Base-by-base conservation (phyloP, 2,329 filamentous ascomycete species). In the Hypoxylon sp. region DNA sequence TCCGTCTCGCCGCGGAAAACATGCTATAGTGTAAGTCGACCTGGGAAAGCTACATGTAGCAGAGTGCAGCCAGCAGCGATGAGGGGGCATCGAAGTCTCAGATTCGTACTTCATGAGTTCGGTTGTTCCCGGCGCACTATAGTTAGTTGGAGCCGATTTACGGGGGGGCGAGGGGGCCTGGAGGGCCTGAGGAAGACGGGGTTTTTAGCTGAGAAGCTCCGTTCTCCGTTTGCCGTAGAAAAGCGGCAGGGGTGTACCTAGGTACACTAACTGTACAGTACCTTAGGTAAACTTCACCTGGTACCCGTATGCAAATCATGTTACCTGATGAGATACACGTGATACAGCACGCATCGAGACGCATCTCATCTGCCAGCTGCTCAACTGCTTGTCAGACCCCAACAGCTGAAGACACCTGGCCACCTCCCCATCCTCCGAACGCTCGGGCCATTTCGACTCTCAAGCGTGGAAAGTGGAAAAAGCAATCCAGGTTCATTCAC, bases 1-100 rank as follows among this genome's bases (percentile, higher is more conserved):
- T 67, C 51, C 67, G 58, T 58, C 62, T 68, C 23, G 69, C 69
- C 31, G 62, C 56, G 42, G 68, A 66, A 49, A 73, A 68, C 71
- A 73, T 73, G 27, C 48, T 67, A 54, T 46, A 40, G 18, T 45
- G 55, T 40, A 23, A 42, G 27, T 47, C 47, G 35, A 48, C 21
- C 48, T 48, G 54, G 41, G 35, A 37, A 46, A 47, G 29, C 40
- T 53, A 46, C 52, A 4, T 29, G 33, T 18, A 29, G 26, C 17
- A 24, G 33, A 45, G 23, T 35, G 17, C 43, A 46, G 31, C 38
- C 29, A 47, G 17, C 42, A 38, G 24, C 27, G 29, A 37, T 35
- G 10, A 42, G 37, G 8, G 13, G 29, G 13, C 38, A 7, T 55
- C 40, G 20, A 54, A 46, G 46, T 40, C 42, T 35, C 35, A 43